phyloP scores from a whole-genome alignment of 225 moss, liverwort and hornwort species.

The Anthoceros angustus region DNA sequence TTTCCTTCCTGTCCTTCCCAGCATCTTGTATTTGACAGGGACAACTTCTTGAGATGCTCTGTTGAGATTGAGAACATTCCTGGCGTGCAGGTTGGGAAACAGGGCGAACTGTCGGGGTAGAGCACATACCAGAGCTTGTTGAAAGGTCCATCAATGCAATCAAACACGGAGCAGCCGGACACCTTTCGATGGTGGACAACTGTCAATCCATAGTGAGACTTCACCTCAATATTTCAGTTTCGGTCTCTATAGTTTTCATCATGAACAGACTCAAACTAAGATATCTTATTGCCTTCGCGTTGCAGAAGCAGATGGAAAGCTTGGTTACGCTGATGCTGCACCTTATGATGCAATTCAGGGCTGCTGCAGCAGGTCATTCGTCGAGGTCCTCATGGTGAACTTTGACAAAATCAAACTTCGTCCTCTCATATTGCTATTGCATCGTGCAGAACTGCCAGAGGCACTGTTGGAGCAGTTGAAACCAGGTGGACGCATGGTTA shows the following conservation, averaged over 20 bases:
- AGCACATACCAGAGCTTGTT: conserved; percentile 79
- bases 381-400: neutral
- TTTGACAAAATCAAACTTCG: neutral
- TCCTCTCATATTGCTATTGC: neutral
- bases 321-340: conserved; percentile 60
- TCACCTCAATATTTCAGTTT: neutral
- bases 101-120: conserved; percentile 68
- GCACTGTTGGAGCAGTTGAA: conserved; percentile 78
- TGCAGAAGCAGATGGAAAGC: conserved; percentile 82
- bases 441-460: conserved; percentile 53
- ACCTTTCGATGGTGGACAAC: conserved; percentile 49
- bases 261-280: neutral
- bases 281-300: too few species aligned
- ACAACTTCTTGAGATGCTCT: neutral
- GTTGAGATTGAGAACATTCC: too few species aligned
- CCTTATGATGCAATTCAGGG: conserved; percentile 95
- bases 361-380: conserved; percentile 54
- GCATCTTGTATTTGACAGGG: neutral
- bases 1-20: neutral
- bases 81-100: conserved; percentile 42
- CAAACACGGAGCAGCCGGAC: conserved; percentile 57
- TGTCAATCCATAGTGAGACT: conserved; percentile 55
- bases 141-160: conserved; percentile 67
- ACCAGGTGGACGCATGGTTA: conserved; percentile 93
- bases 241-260: neutral